A percentile compares a stretch with the other conserved stretches of the same genome.
phyloP scores from a whole-genome alignment of 305 asterid genomes.

The Fraxinus sp. region DNA sequence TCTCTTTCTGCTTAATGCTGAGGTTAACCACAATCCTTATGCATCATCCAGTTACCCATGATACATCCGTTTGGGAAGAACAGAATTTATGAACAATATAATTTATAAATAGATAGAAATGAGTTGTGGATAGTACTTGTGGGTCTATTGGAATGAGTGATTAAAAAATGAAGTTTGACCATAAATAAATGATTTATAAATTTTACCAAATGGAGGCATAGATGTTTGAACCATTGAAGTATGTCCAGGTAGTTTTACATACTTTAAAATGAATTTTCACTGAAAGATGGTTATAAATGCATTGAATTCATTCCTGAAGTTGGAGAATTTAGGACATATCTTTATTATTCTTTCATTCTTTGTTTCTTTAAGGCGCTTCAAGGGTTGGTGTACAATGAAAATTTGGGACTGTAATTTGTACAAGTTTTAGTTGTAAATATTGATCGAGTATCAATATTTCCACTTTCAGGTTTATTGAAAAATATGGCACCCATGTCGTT shows the following conservation, averaged over 20 bases:
- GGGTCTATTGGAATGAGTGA: too few relatives aligned
- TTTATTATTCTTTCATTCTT: neutral
- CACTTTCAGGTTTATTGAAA: conserved; percentile 80
- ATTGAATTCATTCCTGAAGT: neutral
- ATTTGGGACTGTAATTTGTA: neutral
- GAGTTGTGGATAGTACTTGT: too few relatives aligned
- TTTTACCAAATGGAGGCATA: too few relatives aligned
- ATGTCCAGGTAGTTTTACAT: neutral
- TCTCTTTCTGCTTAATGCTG: neutral
- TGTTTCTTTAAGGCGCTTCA: neutral
- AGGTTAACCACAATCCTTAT: neutral
- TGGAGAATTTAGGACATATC: neutral
- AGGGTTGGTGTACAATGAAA: neutral
- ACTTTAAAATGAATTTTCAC: neutral
- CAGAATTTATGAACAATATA: too few relatives aligned
- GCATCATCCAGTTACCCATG: neutral
- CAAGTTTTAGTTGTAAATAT: neutral
- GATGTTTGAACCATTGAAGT: neutral
- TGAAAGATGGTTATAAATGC: neutral
- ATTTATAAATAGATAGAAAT: too few relatives aligned
- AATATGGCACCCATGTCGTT: conserved; percentile 85
- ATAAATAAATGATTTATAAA: too few relatives aligned
- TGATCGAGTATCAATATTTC: neutral
- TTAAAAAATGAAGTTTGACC: too few relatives aligned
- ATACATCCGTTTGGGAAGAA: too few relatives aligned